Evolutionary conservation across 768 basidiomycete genomes (phyloP).

Genomic region (Tylopilus subfusipes): DNA sequence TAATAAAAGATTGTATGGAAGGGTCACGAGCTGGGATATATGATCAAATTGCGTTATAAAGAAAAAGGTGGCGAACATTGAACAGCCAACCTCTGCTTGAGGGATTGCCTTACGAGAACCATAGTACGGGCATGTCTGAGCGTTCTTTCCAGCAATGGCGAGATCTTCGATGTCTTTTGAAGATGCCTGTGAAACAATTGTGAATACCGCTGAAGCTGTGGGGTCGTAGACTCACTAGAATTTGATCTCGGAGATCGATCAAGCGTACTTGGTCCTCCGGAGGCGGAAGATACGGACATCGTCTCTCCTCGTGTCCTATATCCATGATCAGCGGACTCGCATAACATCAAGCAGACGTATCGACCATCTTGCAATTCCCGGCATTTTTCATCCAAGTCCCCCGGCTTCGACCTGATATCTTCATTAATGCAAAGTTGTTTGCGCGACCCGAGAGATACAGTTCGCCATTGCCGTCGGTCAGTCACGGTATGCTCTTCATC

Average conservation of each 20-base stretch:
- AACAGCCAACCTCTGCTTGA: slow-evolving; percentile 72
- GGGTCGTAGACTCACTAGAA: slow-evolving; percentile 49
- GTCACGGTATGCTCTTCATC: slow-evolving; percentile 25
- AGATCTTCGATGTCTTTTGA: slow-evolving; percentile 96
- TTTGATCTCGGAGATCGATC: slow-evolving; percentile 83
- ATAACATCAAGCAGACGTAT: not conserved
- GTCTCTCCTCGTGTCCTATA: slow-evolving; percentile 58
- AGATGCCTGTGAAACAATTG: slow-evolving; percentile 52
- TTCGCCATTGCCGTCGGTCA: slow-evolving; percentile 39
- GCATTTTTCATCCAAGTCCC: slow-evolving; percentile 85
- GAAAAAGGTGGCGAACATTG: not conserved
- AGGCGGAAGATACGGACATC: slow-evolving; percentile 76
- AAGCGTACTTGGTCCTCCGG: slow-evolving; percentile 64
- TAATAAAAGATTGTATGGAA: slow-evolving; percentile 92
- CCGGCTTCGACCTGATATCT: slow-evolving; percentile 53
- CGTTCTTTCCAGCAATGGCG: slow-evolving; percentile 62
- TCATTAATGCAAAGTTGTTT: slow-evolving; percentile 94
- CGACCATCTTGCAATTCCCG: slow-evolving; percentile 73
- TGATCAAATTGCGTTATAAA: not conserved
- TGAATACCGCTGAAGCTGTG: not conserved
- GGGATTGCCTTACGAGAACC: slow-evolving; percentile 83
- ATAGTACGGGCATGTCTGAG: slow-evolving; percentile 88
- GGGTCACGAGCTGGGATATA: slow-evolving; percentile 65
- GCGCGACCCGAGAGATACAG: slow-evolving; percentile 85
- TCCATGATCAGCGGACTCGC: slow-evolving; percentile 1